Evolutionary conservation across 805 yeast species (phyloP), one percentile per base, ranked within the genome.

Genomic region (Kazachstania viticola): DNA sequence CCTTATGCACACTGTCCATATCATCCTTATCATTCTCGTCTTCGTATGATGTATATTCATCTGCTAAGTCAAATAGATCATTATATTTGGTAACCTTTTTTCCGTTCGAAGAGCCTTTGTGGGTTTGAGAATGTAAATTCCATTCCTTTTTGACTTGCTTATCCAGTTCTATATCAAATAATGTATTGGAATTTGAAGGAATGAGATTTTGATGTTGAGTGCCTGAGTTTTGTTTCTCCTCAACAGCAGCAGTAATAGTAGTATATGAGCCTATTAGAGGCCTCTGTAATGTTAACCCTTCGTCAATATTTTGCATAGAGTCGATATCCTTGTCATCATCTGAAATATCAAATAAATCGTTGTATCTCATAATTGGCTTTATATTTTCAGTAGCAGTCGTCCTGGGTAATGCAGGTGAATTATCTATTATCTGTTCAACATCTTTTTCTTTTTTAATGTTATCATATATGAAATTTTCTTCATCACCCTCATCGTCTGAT

Each of bases 401-500:
- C 9, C 17, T 13, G 13, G 27, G 7, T 14, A 6, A 9, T 6
- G 14, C 4, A 5, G 5, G 9, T 8, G 13, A 16, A 13, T 25
- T 14, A 14, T 14, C 13, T 9, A 13, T 12, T 23, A 16, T n/a
- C 19, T 22, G n/a, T 13, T 3, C 4, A 8, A 3, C 9, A 29
- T 23, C 26, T 9, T 19, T 6, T 5, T 5, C 12, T 13, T 17
- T 17, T 9, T 17, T 19, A 11, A 7, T 12, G 9, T 18, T 22
- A 26, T 13, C 3, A 14, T 9, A 27, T 16, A 12, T 17, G 14
- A 16, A 28, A 11, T 26, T 14, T 12, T 19, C 21, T 4, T 17
- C 22, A 13, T 22, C 32, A 16, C 25, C 23, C 14, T 29, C 45
- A 17, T 39, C 46, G 22, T 47, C 49, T 3, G 51, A 42, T 14